Base-by-base conservation (phyloP, 768 basidiomycete species). In the Xerocomellus dryophilus region DNA sequence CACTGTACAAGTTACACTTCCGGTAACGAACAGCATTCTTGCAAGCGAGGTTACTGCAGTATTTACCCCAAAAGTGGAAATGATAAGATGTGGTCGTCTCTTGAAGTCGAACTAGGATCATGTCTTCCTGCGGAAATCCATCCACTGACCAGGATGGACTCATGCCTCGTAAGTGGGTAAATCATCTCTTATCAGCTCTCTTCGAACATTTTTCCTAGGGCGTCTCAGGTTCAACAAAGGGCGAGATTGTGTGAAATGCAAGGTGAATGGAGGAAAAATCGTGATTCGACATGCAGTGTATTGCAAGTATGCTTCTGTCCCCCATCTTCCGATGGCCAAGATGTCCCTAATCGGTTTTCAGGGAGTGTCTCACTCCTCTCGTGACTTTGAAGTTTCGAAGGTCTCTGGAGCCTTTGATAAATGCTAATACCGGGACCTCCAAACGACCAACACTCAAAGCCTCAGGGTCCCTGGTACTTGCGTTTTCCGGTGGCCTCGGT, bases 251-350 rank as follows among this genome's bases (percentile, higher is more conserved):
- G 77, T 89, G n/a, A 86, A 84, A 62, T 93, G 90, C 70, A 91
- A 89, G 66, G 72, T 69, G 29, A 78, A 77, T 23, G 58, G 51
- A 7, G 90, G 88, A 21, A 87, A 83, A 48, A 73, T 91, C 27
- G 83, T 90, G 44, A 82, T 91, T 51, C 78, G 88, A 39, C 88
- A 92, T 66, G 83, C 86, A 14, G 86, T 89, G 18, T 93, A 92
- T 64, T 93, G 90, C 88, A 89, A 83, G 90, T 90, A 62, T 61
- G 81, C 63, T 32, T 4, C 3, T 4, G 12, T 38, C 36, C n/a
- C n/a, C n/a, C n/a, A n/a, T 43, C 20, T 21, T 32, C 36, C 9
- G 10, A 43, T 46, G 9, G 3, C 14, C 32, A 18, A 29, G 7
- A 7, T 1, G 1, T 34, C n/a, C 11, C 23, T 40, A 35, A 40